Evolutionary conservation across 2,329 filamentous ascomycete genomes (phyloP).

Genomic region (Fusarium austroafricanum): DNA sequence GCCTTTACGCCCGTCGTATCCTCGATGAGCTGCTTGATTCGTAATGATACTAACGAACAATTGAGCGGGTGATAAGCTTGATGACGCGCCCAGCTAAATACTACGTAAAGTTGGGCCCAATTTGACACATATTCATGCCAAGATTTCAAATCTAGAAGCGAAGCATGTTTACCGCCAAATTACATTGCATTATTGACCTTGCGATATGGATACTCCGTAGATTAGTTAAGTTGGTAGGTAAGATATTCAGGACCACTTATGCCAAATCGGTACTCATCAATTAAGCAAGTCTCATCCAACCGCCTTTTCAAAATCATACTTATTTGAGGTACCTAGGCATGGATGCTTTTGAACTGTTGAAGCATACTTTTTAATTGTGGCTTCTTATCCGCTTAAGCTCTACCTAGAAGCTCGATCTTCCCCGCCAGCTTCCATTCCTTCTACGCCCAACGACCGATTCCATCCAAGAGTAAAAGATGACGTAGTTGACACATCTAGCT

Average conservation of each 20-base stretch:
- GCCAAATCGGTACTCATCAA: constrained; percentile 9
- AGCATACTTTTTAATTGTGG: not conserved
- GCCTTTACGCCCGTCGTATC: constrained; percentile 18
- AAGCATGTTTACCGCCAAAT: not conserved
- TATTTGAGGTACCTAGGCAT: too few species aligned
- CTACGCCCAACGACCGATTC: not conserved
- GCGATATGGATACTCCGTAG: not conserved
- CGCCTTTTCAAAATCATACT: not conserved
- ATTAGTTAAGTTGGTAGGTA: not conserved
- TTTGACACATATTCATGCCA: not conserved
- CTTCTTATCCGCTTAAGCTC: not conserved
- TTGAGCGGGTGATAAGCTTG: not conserved
- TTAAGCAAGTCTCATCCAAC: not conserved
- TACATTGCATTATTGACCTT: not conserved
- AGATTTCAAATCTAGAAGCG: not conserved
- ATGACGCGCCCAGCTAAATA: constrained; percentile 5
- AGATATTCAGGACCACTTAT: not conserved
- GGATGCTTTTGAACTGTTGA: not conserved
- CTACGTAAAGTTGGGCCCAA: not conserved
- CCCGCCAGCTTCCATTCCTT: not conserved
- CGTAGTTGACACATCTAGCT: constrained; percentile 11
- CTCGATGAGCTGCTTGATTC: constrained; percentile 25
- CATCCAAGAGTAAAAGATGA: constrained; percentile 16
- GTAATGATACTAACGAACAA: constrained; percentile 12
- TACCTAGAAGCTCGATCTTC: not conserved